Base-by-base conservation (phyloP, 2,329 filamentous ascomycete genomes). In the Fusarium transvaalense region DNA sequence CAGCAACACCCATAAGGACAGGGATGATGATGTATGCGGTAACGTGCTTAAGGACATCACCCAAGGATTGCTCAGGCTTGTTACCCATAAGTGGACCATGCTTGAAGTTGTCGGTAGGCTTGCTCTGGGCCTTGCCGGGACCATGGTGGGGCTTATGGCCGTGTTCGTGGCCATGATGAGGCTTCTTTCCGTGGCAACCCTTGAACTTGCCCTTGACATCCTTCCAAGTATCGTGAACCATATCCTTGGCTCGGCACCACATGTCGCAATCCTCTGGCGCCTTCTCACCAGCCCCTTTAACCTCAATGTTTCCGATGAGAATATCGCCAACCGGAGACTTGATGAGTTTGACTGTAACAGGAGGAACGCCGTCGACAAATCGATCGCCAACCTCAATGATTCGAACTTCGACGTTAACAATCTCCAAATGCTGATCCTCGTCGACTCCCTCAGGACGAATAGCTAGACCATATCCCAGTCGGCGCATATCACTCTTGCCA, bases 1-100 rank as follows among this genome's bases (percentile, higher is more conserved):
- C 89, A 25, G 88, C 84, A 67, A 93, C 84, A 61, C 91, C 91
- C 67, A 92, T 84, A 53, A 91, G 79, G 54, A 92, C 83, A 3
- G 91, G 91, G 38, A 93, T 82, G 47, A 93, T 77, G 43, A 93
- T 84, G 64, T 90, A 87, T 37, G 88, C 82, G 66, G 86, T 82
- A 50, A 91, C 82, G 71, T 86, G 86, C 73, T 83, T 82, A 46
- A 88, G 68, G 27, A 88, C 78, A 63, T 82, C 79, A 54, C 80
- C 77, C 79, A 86, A 85, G 56, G 71, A 76, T 69, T 77, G 76
- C 54, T 78, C 74, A 35, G 61, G 63, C 32, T 59, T 37, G 21
- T 64, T 60, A 15, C 59, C 41, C 39, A 65, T 45, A 13, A 60
- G 35, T 25, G 61, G 61, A 7, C 61, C 61, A n/a, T 64, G 61